Base-by-base conservation (phyloP, 2,329 filamentous ascomycete species). In the Hymenoscyphus fraxineus region DNA sequence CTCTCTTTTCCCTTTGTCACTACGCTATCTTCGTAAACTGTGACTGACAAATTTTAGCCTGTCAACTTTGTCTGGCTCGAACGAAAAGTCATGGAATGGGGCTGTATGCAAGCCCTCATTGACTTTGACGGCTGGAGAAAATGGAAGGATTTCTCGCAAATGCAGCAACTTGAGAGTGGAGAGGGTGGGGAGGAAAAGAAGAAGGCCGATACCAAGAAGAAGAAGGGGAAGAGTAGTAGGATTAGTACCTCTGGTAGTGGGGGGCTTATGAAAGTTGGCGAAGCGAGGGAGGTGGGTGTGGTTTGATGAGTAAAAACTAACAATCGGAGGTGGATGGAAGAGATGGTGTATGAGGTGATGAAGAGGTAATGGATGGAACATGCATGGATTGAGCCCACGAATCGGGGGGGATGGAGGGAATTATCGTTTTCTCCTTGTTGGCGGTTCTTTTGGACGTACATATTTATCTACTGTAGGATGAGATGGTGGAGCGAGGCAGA, bases 51-150 rank as follows among this genome's bases (percentile, higher is more conserved):
- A 62, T 68, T 65, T 60, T 58, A 97, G 92, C 95, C 95, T 22
- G 94, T 99, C 70, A 96, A 96, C 76, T 97, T 97, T 75, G 90
- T 96, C 65, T 99, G 94, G 93, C 85, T 99, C 32, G 92, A 97
- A 77, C 88, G 94, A 64, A 99, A 99, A 77, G 93, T 98, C 71
- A 97, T 96, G 79, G 95, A 99, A 82, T 99, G 95, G 95, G 95
- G 95, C 64, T 98, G 95, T 80, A 99, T 99, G 95, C 95, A 98
- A 80, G 95, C 95, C 10, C 84, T 99, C 31, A 98, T 99, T 73
- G 95, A 99, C 80, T 98, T 95, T 76, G 94, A 98, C 76, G 95
- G 95, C 67, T 99, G 95, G 95, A 87, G 93, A 63, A 92, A 92
- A 77, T 99, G 95, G 95, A 97, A 97, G 77, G 91, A 95, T 73